A percentile compares a stretch with the other conserved stretches of the same genome.
phyloP scores from a whole-genome alignment of 2,329 filamentous ascomycete species.

The Colletotrichum euphorbiae region DNA sequence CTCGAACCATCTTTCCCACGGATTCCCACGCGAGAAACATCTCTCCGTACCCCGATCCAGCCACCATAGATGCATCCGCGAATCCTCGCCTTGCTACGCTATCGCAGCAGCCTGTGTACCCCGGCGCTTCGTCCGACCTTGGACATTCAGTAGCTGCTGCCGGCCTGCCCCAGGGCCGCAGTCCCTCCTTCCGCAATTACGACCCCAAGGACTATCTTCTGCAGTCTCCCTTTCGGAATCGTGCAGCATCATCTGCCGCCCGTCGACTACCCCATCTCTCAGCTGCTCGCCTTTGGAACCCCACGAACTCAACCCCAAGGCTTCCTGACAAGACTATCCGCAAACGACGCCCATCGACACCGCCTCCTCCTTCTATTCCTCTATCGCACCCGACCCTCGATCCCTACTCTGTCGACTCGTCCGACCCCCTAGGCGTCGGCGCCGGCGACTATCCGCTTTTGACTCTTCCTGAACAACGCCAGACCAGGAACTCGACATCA shows the following conservation, averaged over 20 bases:
- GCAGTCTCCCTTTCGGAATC: slow-evolving; percentile 59
- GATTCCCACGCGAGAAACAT: slow-evolving; percentile 55
- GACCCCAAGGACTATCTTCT: slow-evolving; percentile 42
- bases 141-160: slow-evolving; percentile 36
- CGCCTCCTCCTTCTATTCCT: slow-evolving; percentile 64
- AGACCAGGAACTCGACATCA: slow-evolving; percentile 56
- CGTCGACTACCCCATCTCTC: slow-evolving; percentile 55
- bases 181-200: slow-evolving; percentile 29
- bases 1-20: slow-evolving; percentile 56
- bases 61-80: slow-evolving; percentile 48
- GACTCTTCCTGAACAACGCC: slow-evolving; percentile 62
- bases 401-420: slow-evolving; percentile 48
- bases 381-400: slow-evolving; percentile 59
- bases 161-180: slow-evolving; percentile 40
- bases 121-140: slow-evolving; percentile 42
- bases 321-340: slow-evolving; percentile 47
- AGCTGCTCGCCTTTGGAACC: slow-evolving; percentile 69
- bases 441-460: slow-evolving; percentile 64
- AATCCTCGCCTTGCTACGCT: slow-evolving; percentile 46
- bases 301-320: slow-evolving; percentile 69
- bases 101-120: slow-evolving; percentile 49
- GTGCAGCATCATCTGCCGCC: slow-evolving; percentile 46
- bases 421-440: slow-evolving; percentile 53
- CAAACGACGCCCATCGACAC: slow-evolving; percentile 64
- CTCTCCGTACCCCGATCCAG: slow-evolving; percentile 40